Conservation (phyloP, 2,329 filamentous ascomycete species). For the Aschersonia sp. region DNA sequence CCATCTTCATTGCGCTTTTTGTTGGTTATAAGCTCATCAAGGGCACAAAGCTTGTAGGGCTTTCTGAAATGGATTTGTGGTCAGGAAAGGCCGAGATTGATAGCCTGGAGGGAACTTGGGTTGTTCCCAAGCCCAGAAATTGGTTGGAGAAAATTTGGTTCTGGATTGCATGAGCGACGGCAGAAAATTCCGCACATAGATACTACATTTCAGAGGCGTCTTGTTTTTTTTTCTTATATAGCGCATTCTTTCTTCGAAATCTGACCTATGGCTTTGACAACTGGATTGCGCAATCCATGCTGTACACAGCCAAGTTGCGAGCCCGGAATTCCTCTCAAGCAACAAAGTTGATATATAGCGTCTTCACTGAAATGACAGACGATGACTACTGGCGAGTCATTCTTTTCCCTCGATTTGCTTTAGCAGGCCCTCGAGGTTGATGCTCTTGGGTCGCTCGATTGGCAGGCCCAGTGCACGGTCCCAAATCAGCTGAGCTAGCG, state of each 20-base stretch:
- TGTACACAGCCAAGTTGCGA: too few species aligned
- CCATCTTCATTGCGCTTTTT: conserved; percentile 49
- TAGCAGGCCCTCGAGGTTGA: conserved; percentile 77
- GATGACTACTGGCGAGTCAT: neutral
- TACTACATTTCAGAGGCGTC: neutral
- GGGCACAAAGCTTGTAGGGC: conserved; percentile 32
- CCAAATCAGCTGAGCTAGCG: conserved; percentile 90
- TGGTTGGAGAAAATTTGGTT: conserved; percentile 24
- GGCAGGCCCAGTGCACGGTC: conserved; percentile 85
- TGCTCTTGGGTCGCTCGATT: conserved; percentile 96
- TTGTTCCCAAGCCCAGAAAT: conserved; percentile 18
- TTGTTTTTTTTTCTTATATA: too few species aligned
- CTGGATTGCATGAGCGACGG: conserved; percentile 19
- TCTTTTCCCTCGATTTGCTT: conserved; percentile 42
- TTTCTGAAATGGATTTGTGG: conserved; percentile 24
- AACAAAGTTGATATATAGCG: too few species aligned
- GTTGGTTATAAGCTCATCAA: conserved; percentile 50
- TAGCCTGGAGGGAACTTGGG: conserved; percentile 21
- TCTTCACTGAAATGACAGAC: too few species aligned
- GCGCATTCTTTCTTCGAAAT: too few species aligned
- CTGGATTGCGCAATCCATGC: too few species aligned
- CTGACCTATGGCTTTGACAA: too few species aligned
- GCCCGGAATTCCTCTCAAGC: too few species aligned
- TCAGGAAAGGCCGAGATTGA: conserved; percentile 25
- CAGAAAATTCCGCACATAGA: neutral